Base-by-base conservation (phyloP, 202 grass and related monocot species). In the Schoenoplectus triqueter region DNA sequence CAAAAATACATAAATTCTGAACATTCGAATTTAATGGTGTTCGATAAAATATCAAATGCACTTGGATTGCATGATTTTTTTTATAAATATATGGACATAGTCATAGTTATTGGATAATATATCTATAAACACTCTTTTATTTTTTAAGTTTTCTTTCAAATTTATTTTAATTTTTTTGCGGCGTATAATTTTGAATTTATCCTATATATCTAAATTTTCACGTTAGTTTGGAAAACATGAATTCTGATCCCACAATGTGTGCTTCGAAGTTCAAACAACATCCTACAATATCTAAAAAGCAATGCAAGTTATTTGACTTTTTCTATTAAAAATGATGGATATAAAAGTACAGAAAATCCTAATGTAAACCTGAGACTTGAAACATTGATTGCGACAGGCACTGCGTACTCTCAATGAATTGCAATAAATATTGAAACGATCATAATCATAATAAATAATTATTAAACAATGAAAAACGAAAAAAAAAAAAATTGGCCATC, bases 271-370 rank as follows among this genome's bases (percentile, higher is more conserved):
- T 66, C 10, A 66, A 67, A 67, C 14, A 40, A 13, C 10, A 64
- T 7, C 19, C 6, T 7, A 1, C 17, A 64, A 21, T 20, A 19
- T 64, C 18, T 7, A 5, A 2, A 64, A 64, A 64, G 1, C 61
- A 64, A 64, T 21, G 1, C 2, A 17, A 19, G 51, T 59, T 59
- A 59, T 15, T 57, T 57, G 55, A 57, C 55, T 3, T 9, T 64
- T 21, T 64, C 6, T 64, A 9, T 63, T 17, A 31, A 17, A 7
- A 42, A 44, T 2, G 11, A 44, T 15, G 31, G 31, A 31, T 31
- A 31, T 31, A 31, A 31, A 31, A 31, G 31, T 31, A 31, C 73
- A 77, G 73, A 77, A 39, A 77, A 77, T 57, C 73, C 3, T n/a
- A 41, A 8, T 57, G 57, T 41, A 41, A 57, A 59, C 50, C 50